Evolutionary conservation across 2,329 filamentous ascomycete genomes (phyloP).

Genomic region (Neonectria neomacrospora): DNA sequence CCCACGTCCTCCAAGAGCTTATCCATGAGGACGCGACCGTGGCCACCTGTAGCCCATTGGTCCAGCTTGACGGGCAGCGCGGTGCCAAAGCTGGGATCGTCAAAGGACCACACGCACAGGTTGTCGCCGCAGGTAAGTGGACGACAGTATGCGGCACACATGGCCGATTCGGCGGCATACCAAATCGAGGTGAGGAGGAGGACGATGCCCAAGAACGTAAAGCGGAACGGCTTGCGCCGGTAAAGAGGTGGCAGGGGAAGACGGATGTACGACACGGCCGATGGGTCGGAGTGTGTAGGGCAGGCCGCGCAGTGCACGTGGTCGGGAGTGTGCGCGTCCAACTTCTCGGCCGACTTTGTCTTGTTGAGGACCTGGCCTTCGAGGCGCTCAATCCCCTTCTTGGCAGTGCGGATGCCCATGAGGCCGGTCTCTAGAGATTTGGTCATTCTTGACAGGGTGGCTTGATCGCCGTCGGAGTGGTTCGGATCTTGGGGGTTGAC

Average conservation of each 20-base stretch:
- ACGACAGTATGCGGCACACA: constrained; percentile 66
- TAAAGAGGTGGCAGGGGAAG: constrained; percentile 62
- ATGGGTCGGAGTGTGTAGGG: constrained; percentile 20
- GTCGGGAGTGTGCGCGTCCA: constrained; percentile 26
- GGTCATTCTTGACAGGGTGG: constrained; percentile 61
- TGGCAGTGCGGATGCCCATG: constrained; percentile 63
- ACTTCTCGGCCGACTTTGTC: constrained; percentile 36
- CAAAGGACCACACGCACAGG: constrained; percentile 65
- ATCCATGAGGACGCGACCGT: constrained; percentile 54
- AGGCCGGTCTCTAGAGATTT: constrained; percentile 63
- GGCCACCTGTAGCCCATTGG: constrained; percentile 67
- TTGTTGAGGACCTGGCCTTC: constrained; percentile 62
- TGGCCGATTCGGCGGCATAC: constrained; percentile 64
- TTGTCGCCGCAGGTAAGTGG: constrained; percentile 59
- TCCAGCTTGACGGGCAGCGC: constrained; percentile 72
- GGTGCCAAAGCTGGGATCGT: constrained; percentile 70
- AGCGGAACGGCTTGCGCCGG: constrained; percentile 55
- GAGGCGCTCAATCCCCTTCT: constrained; percentile 68
- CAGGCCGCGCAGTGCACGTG: constrained; percentile 33
- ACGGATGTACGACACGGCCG: constrained; percentile 51
- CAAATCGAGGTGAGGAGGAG: constrained; percentile 60
- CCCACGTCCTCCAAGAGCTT: constrained; percentile 55
- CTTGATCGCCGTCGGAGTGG: constrained; percentile 54
- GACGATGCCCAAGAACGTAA: constrained; percentile 61
- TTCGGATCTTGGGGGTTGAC: constrained; percentile 39